Base-by-base conservation (phyloP, 306 rosid genomes). In the Fragaria iinumae region DNA sequence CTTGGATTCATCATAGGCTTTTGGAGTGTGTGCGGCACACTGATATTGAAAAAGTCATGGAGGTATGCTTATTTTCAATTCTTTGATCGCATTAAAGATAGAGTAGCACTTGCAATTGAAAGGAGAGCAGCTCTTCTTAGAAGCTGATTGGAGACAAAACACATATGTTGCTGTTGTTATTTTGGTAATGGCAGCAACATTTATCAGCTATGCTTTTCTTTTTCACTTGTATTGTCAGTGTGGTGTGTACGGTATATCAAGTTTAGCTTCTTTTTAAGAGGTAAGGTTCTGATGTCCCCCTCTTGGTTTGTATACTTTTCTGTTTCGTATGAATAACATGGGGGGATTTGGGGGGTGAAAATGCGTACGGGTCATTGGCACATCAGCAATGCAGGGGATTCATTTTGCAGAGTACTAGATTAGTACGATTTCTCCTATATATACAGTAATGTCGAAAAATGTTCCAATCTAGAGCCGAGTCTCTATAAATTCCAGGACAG, bases 401-500 rank as follows among this genome's bases (percentile, higher is more conserved):
- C 32, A 56, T 25, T 11, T 1, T 59, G 38, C 3, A 11, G 66
- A 60, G 38, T 59, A 59, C n/a, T n/a, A n/a, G n/a, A n/a, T n/a
- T 25, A 32, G 36, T 55, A 2, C 39, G n/a, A 77, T 68, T 55
- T n/a, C 67, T 77, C 13, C 75, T 43, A 32, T 60, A 44, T 48
- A 74, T 39, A 73, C 32, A 77, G 2, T 13, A 10, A 43, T 67
- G 8, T 11, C 13, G 34, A 5, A 41, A 27, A 29, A 12, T 44
- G 34, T 16, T 69, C 59, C 56, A 29, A 14, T 38, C 81, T 64
- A 77, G 75, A 48, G 64, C 23, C 83, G 83, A 47, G 87, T 87
- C 80, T 93, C 93, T 59, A 91, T 81, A 83, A 93, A 89, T 44
- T 89, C 80, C 65, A 93, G 66, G 78, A 89, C 75, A 67, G 95